Evolutionary conservation across 139 green algal genomes (phyloP), one percentile per base, ranked within the genome.

Genomic region (Asterochloris sp.): DNA sequence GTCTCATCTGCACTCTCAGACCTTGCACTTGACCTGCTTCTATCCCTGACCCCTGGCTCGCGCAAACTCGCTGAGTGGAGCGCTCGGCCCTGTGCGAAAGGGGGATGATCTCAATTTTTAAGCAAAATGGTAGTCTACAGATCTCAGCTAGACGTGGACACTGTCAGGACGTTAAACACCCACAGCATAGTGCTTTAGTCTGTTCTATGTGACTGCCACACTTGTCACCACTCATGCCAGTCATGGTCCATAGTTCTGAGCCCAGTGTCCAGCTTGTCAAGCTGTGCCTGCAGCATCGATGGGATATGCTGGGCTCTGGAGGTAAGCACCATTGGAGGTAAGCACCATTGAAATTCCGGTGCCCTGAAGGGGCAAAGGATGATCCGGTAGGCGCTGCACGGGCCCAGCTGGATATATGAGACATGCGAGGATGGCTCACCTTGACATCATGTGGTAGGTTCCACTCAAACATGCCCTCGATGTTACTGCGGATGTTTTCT

Each of bases 401-500:
- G n/a, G 69, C 69, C 14, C 69, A 76, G 69, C 69, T 19, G 69
- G 19, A 76, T 28, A 76, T 76, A 54, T 19, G 26, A 76, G 69
- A 73, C 28, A 19, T 12, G 16, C 14, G 13, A 23, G 13, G n/a
- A 28, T 14, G 14, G 27, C 24, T 73, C 73, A 84, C 89, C 91
- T 95, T 94, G 62, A 92, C 88, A 63, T 87, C 84, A 76, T 85
- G 85, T 15, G 78, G 85, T 19, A 92, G 85, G 29, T 76, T 27
- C 89, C 91, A 95, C 62, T 27, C 62, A 68, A 92, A 94, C 67
- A 92, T 76, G 13, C 76, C 85, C 16, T 83, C 80, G 29, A 91
- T 83, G 85, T 94, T 94, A 61, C 89, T 87, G 24, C 74, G 47
- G 75, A 94, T 77, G 78, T 93, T 88, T 13, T 76, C 62, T 24